phyloP scores from a whole-genome alignment of 2,329 filamentous ascomycete species.

The Lasiodiplodia sp. region DNA sequence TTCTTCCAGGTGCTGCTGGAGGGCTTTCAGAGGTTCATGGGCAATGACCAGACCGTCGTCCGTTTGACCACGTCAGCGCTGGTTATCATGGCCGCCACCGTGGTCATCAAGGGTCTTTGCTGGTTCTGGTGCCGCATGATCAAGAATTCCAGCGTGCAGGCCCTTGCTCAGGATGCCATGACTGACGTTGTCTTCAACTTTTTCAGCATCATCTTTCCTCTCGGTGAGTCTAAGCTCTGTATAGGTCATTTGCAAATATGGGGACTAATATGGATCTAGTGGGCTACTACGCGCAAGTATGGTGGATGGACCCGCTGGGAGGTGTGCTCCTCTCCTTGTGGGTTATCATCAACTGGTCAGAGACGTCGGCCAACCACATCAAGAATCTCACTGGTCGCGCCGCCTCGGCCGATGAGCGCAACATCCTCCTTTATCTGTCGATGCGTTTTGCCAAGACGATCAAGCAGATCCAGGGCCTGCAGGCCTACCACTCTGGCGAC shows the following conservation, averaged over 20 bases:
- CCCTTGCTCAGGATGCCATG: conserved; percentile 72
- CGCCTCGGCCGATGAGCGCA: conserved; percentile 80
- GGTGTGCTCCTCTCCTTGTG: conserved; percentile 79
- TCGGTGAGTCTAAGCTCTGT: conserved; percentile 65
- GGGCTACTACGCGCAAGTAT: conserved; percentile 76
- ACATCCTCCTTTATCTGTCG: conserved; percentile 85
- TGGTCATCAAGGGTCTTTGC: conserved; percentile 80
- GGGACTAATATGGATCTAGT: conserved; percentile 49
- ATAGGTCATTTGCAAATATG: too few relatives aligned
- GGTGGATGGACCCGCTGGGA: conserved; percentile 85
- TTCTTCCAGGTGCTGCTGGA: conserved; percentile 80
- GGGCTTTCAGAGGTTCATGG: conserved; percentile 70
- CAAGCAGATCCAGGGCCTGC: conserved; percentile 81
- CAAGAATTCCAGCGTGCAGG: conserved; percentile 85
- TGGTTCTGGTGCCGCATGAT: conserved; percentile 90
- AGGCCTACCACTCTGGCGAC: conserved; percentile 85
- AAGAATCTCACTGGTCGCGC: conserved; percentile 81
- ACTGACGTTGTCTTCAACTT: conserved; percentile 89
- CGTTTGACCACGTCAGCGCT: conserved; percentile 76
- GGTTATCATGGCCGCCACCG: conserved; percentile 80
- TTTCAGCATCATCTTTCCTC: conserved; percentile 86
- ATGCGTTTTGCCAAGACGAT: conserved; percentile 94
- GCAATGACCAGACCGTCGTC: conserved; percentile 71
- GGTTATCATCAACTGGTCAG: conserved; percentile 81
- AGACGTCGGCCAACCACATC: conserved; percentile 78